phyloP scores from a whole-genome alignment of 2,329 filamentous ascomycete species.

The Trichoderma atroviride region DNA sequence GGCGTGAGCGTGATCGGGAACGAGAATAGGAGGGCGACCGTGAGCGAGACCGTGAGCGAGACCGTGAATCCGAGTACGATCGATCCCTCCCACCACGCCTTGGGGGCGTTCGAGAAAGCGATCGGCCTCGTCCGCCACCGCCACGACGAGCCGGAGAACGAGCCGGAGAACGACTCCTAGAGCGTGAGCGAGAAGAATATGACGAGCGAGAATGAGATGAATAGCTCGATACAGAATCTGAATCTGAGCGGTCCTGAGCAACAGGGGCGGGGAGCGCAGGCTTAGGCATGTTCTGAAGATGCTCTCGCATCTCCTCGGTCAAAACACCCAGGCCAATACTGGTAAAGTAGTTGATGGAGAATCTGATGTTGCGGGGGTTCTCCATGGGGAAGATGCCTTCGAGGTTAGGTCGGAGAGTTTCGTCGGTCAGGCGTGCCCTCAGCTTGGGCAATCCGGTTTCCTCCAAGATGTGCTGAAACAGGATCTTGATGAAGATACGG shows the following conservation, averaged over 20 bases:
- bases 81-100: slow-evolving; percentile 34
- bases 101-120: slow-evolving; percentile 37
- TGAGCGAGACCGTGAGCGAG: slow-evolving; percentile 47
- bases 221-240: slow-evolving; percentile 76
- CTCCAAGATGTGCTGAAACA: slow-evolving; percentile 90
- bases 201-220: slow-evolving; percentile 70
- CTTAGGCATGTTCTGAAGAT: slow-evolving; percentile 86
- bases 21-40: slow-evolving; percentile 25
- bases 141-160: slow-evolving; percentile 28
- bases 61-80: slow-evolving; percentile 49
- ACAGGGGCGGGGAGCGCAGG: slow-evolving; percentile 72
- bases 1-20: slow-evolving; percentile 17
- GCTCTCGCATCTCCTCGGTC: slow-evolving; percentile 93
- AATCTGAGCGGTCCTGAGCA: slow-evolving; percentile 61
- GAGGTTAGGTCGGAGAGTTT: slow-evolving; percentile 75
- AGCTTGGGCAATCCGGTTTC: slow-evolving; percentile 82
- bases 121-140: slow-evolving; percentile 34
- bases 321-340: slow-evolving; percentile 94
- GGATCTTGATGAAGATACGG: slow-evolving; percentile 97
- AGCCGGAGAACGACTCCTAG: slow-evolving; percentile 30
- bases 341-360: slow-evolving; percentile 99
- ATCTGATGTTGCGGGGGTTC: slow-evolving; percentile 85
- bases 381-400: slow-evolving; percentile 88
- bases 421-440: slow-evolving; percentile 74
- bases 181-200: slow-evolving; percentile 44